Percentiles rank a stretch among this genome's conserved stretches.
Evolutionary conservation across 306 rosid species (phyloP).

Genomic region (Malus asiatica): DNA sequence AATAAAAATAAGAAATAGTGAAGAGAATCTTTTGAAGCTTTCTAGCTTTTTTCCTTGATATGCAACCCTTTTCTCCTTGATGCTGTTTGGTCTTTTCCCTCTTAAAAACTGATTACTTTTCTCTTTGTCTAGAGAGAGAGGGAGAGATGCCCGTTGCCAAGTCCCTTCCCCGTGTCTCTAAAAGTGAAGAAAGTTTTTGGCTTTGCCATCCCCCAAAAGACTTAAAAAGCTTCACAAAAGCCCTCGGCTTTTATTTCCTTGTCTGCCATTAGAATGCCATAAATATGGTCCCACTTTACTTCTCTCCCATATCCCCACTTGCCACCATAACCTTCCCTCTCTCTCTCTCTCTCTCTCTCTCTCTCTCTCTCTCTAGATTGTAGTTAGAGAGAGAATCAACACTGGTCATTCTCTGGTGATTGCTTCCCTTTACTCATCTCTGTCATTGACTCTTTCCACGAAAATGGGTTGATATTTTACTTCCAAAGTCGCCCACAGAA

Average conservation of each 20-base stretch:
- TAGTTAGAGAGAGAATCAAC: neutral
- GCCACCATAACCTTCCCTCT: neutral
- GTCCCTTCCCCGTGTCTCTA: neutral
- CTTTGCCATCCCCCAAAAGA: conserved; percentile 17
- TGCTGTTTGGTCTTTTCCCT: conserved; percentile 35
- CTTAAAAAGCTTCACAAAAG: conserved; percentile 32
- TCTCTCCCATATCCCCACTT: neutral
- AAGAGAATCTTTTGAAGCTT: conserved; percentile 42
- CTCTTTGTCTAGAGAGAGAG: neutral
- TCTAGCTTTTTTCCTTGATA: neutral
- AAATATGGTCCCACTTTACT: conserved; percentile 9
- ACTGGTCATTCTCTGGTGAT: neutral
- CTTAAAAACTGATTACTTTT: conserved; percentile 13
- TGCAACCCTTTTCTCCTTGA: conserved; percentile 14
- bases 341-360: neutral
- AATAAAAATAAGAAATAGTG: neutral
- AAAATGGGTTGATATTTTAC: conserved; percentile 1
- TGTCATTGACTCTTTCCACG: neutral
- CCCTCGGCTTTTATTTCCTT: conserved; percentile 29
- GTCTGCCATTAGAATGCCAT: conserved; percentile 42
- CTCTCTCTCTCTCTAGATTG: neutral
- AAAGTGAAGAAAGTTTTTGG: conserved; percentile 5
- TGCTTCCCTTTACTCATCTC: neutral
- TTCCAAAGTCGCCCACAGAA: neutral
- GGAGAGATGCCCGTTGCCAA: neutral